Base-by-base conservation (phyloP, 177 flowering plant genomes). In the Vitis hybrid region DNA sequence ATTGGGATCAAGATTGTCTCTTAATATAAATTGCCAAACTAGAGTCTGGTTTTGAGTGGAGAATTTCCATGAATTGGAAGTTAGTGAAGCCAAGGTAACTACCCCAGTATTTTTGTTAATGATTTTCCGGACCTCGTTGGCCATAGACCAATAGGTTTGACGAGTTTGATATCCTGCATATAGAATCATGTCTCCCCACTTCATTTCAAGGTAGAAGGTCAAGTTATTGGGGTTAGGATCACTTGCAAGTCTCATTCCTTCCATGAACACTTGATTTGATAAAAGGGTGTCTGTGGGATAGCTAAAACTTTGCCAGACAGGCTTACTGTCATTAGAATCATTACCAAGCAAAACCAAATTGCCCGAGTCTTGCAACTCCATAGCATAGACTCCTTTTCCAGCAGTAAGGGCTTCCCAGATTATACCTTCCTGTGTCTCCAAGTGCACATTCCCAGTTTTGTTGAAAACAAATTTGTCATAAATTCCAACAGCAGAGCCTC, bases 121-220 rank as follows among this genome's bases (percentile, higher is more conserved):
- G 45, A 61, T 5, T 13, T 61, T 20, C 16, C 64, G 3, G 13
- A 6, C 13, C 16, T 61, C 64, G 5, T 29, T 13, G 10, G 13
- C n/a, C 39, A 61, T 26, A 7, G 64, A 61, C 64, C 64, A 61
- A n/a, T 61, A 61, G 13, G 64, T 34, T 29, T 61, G 64, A 10
- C 10, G 48, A 10, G 64, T 61, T 61, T 3, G 12, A 31, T 26
- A 61, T 10, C 64, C 64, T 10, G 64, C 64, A 29, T 11, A 61
- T 2, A 61, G 48, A 14, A 61, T 48, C 49, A 61, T 10, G 15
- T 61, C 64, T 11, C 64, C 64, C 12, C 48, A 29, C 11, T 29
- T 29, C 15, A 61, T 61, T 34, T 61, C 64, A 48, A 61, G 64
- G 34, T 12, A 11, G 64, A 26, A 61, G 34, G 22, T 61, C 64